Evolutionary conservation across 2,329 filamentous ascomycete genomes (phyloP), one percentile per base, ranked within the genome.

Genomic region (Mollisiaceae sp.): DNA sequence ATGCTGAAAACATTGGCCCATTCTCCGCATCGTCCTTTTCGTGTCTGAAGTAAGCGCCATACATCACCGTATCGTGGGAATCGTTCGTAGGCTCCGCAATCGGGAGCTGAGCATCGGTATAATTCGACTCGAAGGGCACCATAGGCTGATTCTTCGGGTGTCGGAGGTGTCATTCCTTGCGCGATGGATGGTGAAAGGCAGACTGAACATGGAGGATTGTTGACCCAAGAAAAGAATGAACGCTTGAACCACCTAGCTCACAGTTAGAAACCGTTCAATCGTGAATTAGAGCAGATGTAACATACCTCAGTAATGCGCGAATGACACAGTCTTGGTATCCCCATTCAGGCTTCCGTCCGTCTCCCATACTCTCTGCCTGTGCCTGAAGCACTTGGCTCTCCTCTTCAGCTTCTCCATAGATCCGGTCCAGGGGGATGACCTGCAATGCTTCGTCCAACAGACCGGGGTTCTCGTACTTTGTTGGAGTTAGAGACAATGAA

Each of bases 1-100:
- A 98, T 98, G 80, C 91, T 94, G 81, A 99, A 99, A 83, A 94
- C 97, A 80, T 97, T 98, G 71, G 93, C 93, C 93, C 95, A 98
- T 81, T 99, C 95, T 67, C 95, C 95, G 67, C 91, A 91, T 71
- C 95, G 89, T 41, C 95, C 95, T 71, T 91, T 86, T 71, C 92
- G 85, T 35, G 93, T 96, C 78, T 97, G 91, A 52, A 99, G 82
- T 67, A 98, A 80, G 59, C 93, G 90, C 89, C 96, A 98, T 32
- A 97, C 94, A 76, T 99, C 94, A 66, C 92, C 94, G 78, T 97
- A 98, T 67, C 95, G 88, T 45, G 95, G 94, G 72, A 97, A 99
- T 69, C 94, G 88, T 78, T 97, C 94, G 75, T 89, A 93, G 35
- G 88, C 85, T 57, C 89, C 86, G 78, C 94, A 99, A 56, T 84